Evolutionary conservation across 2,329 filamentous ascomycete genomes (phyloP), one percentile per base, ranked within the genome.

Genomic region (Colletotrichum salicis): DNA sequence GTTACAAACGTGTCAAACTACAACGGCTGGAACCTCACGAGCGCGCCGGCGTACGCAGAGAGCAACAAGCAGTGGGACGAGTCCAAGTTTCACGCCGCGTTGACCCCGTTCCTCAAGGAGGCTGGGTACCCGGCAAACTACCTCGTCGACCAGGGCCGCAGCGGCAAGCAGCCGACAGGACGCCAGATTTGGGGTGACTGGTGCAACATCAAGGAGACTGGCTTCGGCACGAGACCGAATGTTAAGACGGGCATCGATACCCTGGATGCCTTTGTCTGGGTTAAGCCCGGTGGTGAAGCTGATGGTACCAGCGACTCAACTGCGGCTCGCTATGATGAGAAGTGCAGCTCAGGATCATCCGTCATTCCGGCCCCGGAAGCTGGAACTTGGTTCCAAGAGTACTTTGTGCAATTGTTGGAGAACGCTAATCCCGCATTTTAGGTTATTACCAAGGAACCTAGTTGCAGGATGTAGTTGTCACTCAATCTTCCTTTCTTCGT

Each of bases 341-440:
- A 67, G 45, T 91, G 89, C 73, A 89, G 89, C 33, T 80, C 83
- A 10, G 73, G 80, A 1, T 86, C 87, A 75, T 82, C 91, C 1
- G 82, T 92, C 52, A 79, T 88, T 79, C 91, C 91, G 2, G 90
- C 92, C 1, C 92, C 92, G 35, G 90, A 94, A 80, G 91, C 92
- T 11, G 92, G 92, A 35, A 82, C 85, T 10, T 94, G 91, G 91
- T 92, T 92, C 81, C 82, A 90, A 80, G 86, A 84, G 19, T 90
- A 90, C 81, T 89, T 90, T 74, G 86, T 85, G 79, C 86, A 88
- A 79, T 81, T 90, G 1, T 83, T 89, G 67, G 83, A 81, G 66
- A 89, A 89, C 74, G 86, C 88, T 66, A 86, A 88, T 77, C 88
- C 88, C n/a, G 77, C 86, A 13, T 88, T 88, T 75, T 82, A 78